Evolutionary conservation across 192 early-diverging fungal species (phyloP).

Genomic region (Jimgerdemannia flammicorona): DNA sequence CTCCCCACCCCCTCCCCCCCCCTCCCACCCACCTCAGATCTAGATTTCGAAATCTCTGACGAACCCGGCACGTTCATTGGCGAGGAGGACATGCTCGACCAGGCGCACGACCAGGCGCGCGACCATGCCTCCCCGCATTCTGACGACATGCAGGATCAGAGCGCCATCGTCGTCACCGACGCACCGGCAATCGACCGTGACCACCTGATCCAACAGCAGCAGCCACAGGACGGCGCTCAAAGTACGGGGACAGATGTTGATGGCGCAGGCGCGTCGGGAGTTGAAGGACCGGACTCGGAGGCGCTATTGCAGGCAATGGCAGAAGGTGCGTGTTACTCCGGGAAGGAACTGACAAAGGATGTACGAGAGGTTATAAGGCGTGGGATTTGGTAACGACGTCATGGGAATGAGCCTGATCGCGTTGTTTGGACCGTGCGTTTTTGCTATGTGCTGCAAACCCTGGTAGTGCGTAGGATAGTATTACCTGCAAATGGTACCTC

Average conservation of each 20-base stretch:
- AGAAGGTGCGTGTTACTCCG: constrained; percentile 11
- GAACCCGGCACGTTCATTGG: not conserved
- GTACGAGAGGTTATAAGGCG: not conserved
- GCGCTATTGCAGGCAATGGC: constrained; percentile 11
- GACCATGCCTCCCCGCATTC: too few species aligned
- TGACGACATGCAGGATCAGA: not conserved
- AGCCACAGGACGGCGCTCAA: not conserved
- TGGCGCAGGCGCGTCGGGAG: not conserved
- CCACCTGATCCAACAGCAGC: not conserved
- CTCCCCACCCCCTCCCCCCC: too few species aligned
- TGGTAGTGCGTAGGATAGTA: too few species aligned
- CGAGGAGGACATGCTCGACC: not conserved
- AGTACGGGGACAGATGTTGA: not conserved
- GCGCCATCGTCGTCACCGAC: not conserved
- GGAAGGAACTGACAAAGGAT: not conserved
- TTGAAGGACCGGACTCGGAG: constrained; percentile 1
- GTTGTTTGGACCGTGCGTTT: too few species aligned
- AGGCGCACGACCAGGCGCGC: not conserved
- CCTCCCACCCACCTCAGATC: not conserved
- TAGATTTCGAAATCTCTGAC: not conserved
- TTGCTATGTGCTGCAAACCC: not conserved
- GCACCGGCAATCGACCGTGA: not conserved
- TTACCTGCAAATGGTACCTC: too few species aligned
- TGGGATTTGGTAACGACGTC: not conserved
- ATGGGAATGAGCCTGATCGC: not conserved